A percentile compares a stretch with the other conserved stretches of the same genome.
Conservation (phyloP, 495 filamentous ascomycete species). For the Bathelium albidoporum region DNA sequence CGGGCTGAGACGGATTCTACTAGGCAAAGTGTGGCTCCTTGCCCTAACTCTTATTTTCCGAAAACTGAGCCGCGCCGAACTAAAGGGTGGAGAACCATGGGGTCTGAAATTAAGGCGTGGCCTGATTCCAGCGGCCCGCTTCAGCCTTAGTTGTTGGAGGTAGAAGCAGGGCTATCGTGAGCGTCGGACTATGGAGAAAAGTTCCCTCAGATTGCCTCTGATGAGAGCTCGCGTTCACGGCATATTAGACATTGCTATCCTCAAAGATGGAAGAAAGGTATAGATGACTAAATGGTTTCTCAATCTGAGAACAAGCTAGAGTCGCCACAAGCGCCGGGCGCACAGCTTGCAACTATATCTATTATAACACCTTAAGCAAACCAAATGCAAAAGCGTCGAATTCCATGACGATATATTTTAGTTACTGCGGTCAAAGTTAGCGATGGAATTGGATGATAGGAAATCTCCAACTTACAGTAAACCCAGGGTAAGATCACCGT, state of each 20-base stretch:
- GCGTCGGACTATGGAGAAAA: too few relatives aligned
- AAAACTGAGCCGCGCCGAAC: neutral
- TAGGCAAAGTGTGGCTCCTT: neutral
- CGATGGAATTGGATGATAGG: neutral
- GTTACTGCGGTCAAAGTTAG: neutral
- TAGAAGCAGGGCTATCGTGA: too few relatives aligned
- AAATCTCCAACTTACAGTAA: slow-evolving; percentile 39
- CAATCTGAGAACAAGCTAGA: neutral
- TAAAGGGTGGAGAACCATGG: neutral
- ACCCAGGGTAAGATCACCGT: slow-evolving; percentile 77
- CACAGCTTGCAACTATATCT: neutral
- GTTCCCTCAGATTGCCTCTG: too few relatives aligned
- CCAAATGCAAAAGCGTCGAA: neutral
- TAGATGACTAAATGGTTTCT: neutral
- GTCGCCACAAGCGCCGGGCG: neutral
- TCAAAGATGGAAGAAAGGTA: neutral
- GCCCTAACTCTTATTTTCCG: neutral
- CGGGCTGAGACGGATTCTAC: neutral
- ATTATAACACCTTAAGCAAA: neutral
- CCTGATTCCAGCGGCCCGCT: neutral
- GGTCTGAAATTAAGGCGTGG: neutral
- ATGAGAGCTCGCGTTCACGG: too few relatives aligned
- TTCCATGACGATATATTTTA: neutral
- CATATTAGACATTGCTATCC: neutral
- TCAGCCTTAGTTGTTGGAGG: too few relatives aligned